Conservation (phyloP, 495 filamentous ascomycete genomes). For the Xylona heveae region DNA sequence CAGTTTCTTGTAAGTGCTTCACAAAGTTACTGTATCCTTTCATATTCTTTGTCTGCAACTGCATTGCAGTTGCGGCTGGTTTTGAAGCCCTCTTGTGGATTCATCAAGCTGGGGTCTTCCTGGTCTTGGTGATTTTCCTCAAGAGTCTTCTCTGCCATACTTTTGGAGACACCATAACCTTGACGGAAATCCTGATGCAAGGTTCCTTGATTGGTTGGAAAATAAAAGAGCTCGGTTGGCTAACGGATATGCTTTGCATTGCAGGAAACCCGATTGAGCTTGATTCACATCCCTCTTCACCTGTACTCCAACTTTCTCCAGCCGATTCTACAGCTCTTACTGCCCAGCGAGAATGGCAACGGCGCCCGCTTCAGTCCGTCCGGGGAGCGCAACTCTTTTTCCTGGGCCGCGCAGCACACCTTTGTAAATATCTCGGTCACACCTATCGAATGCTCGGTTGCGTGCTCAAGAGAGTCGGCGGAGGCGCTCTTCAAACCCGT, state of each 20-base stretch:
- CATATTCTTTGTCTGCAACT: conserved; percentile 1
- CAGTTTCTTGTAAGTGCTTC: conserved; percentile 28
- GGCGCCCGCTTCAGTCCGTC: conserved; percentile 2
- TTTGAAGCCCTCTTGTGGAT: conserved; percentile 1
- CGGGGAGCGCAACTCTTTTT: conserved; percentile 4
- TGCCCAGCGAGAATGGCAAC: conserved; percentile 29
- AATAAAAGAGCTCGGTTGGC: too few relatives aligned
- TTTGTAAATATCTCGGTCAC: conserved; percentile 92
- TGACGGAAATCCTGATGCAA: not conserved
- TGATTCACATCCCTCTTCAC: conserved; percentile 78
- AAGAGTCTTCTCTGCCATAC: not conserved
- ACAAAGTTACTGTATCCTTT: not conserved
- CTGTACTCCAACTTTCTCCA: conserved; percentile 68
- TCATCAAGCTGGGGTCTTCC: not conserved
- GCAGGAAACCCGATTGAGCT: conserved; percentile 68
- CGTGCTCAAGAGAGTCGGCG: conserved; percentile 56
- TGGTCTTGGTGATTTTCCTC: conserved; percentile 1
- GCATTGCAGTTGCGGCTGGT: not conserved
- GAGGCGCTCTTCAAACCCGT: conserved; percentile 52
- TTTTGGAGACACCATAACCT: not conserved
- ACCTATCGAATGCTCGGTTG: conserved; percentile 79
- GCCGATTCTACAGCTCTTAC: conserved; percentile 64
- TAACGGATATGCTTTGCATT: too few relatives aligned
- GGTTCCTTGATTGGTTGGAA: not conserved
- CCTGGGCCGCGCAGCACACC: conserved; percentile 32